phyloP scores from a whole-genome alignment of 129 eudicot genomes.

The Heracleum sosnowskyi region DNA sequence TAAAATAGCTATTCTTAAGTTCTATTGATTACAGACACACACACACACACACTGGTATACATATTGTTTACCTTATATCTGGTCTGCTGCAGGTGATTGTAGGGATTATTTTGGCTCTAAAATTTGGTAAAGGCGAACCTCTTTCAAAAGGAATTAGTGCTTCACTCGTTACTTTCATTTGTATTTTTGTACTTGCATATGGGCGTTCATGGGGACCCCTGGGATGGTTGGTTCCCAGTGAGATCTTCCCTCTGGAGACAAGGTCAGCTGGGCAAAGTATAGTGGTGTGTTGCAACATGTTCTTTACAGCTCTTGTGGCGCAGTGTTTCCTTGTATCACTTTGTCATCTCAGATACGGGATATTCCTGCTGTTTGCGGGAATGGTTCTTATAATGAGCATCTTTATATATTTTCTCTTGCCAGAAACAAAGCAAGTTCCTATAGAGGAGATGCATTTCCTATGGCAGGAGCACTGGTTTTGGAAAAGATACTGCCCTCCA shows the following conservation, averaged over 20 bases:
- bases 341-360: constrained; percentile 71
- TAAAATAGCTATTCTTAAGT: not conserved
- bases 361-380: constrained; percentile 61
- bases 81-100: constrained; percentile 54
- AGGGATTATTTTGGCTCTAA: constrained; percentile 54
- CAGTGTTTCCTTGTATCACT: constrained; percentile 66
- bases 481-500: constrained; percentile 54
- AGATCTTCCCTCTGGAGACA: constrained; percentile 86
- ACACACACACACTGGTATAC: not conserved
- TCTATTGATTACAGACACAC: not conserved
- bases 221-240: constrained; percentile 95
- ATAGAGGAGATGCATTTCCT: constrained; percentile 76
- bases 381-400: constrained; percentile 49
- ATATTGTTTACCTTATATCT: not conserved
- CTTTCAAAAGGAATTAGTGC: constrained; percentile 58
- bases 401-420: constrained; percentile 65
- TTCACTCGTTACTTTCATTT: constrained; percentile 59
- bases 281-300: constrained; percentile 92
- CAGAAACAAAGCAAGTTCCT: constrained; percentile 86
- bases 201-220: constrained; percentile 98
- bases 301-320: constrained; percentile 73
- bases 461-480: constrained; percentile 62
- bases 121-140: constrained; percentile 61
- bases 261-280: constrained; percentile 92
- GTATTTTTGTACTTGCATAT: constrained; percentile 68